A percentile compares a stretch with the other conserved stretches of the same genome.
Evolutionary conservation across 805 yeast species (phyloP).

Genomic region (Schizosaccharomyces japonicus): DNA sequence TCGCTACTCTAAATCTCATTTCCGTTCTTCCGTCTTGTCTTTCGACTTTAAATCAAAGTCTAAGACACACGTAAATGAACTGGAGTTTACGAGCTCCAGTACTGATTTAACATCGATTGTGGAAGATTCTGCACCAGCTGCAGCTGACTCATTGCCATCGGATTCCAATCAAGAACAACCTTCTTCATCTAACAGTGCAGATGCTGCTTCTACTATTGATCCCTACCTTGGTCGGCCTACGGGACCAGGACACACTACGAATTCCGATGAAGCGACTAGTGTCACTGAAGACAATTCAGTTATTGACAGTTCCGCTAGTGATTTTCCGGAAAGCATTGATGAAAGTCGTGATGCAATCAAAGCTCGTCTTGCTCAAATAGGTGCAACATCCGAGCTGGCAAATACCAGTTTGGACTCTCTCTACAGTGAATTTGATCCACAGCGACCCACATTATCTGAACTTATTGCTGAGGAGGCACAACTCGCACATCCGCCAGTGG

Average conservation of each 20-base stretch:
- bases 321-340: neutral
- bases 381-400: neutral
- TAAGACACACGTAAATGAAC: too few species aligned
- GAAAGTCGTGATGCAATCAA: neutral
- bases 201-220: neutral
- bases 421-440: conserved; percentile 3
- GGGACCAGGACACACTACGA: conserved; percentile 1
- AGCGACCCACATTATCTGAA: too few species aligned
- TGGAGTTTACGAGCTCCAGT: too few species aligned
- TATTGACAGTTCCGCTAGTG: too few species aligned
- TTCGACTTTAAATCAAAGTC: neutral
- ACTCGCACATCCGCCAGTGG: too few species aligned
- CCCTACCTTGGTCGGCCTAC: neutral
- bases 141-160: neutral
- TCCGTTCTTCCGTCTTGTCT: neutral
- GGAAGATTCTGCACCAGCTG: neutral
- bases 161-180: neutral
- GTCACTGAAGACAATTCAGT: too few species aligned
- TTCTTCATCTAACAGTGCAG: neutral
- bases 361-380: neutral
- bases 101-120: too few species aligned
- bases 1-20: neutral
- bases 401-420: conserved; percentile 2
- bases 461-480: too few species aligned
- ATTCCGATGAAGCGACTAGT: too few species aligned